These are phyloP conservation scores for Fraxinus platypoda DNA, from an alignment of 305 asterid species.

Conservation along the genomic window DNA sequence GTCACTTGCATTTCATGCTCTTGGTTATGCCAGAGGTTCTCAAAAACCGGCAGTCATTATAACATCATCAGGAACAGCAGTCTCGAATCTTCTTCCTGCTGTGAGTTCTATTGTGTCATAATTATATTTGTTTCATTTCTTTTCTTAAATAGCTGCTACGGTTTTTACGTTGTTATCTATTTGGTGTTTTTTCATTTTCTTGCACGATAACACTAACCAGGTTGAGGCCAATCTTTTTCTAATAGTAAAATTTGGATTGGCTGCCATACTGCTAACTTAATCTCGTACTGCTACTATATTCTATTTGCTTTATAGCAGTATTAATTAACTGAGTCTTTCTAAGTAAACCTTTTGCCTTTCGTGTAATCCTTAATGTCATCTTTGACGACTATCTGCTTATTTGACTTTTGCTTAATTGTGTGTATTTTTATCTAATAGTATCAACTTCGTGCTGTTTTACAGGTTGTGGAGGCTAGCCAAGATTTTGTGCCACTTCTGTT, in stretches of 20 bases:
- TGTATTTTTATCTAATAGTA: slow-evolving; percentile 1
- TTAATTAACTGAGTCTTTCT: slow-evolving; percentile 3
- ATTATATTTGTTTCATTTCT: slow-evolving; percentile 5
- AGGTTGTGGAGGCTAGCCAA: slow-evolving; percentile 99
- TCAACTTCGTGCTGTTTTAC: slow-evolving; percentile 21
- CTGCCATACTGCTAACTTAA: neutral
- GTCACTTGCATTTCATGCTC: slow-evolving; percentile 93
- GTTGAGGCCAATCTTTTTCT: neutral
- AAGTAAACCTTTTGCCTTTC: neutral
- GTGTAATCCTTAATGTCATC: slow-evolving; percentile 1
- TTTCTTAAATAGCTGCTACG: neutral
- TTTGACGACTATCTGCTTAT: neutral
- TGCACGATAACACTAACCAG: neutral
- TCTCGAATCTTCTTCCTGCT: slow-evolving; percentile 95
- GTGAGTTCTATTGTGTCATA: slow-evolving; percentile 50
- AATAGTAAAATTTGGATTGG: neutral
- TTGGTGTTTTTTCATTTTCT: neutral
- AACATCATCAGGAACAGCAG: slow-evolving; percentile 98
- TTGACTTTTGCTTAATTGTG: neutral
- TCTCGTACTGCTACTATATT: neutral
- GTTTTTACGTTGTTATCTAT: neutral
- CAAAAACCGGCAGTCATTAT: slow-evolving; percentile 80
- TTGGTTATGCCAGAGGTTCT: slow-evolving; percentile 95
- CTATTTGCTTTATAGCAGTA: slow-evolving; percentile 11
- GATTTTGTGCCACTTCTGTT: slow-evolving; percentile 80